phyloP scores from a whole-genome alignment of 805 yeast genomes.

The Isabelozyma heimii region DNA sequence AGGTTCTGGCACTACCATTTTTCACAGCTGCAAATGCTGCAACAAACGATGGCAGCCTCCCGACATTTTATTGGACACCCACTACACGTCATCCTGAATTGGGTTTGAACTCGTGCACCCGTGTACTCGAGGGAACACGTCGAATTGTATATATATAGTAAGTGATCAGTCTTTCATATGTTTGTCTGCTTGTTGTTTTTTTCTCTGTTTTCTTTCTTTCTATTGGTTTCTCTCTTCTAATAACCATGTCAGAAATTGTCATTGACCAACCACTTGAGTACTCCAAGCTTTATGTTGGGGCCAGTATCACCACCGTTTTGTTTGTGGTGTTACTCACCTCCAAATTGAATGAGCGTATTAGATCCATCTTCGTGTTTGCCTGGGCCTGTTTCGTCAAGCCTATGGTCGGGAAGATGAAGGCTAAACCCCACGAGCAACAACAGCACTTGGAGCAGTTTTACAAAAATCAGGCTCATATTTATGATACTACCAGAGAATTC shows the following conservation, averaged over 20 bases:
- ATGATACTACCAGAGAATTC: constrained; percentile 66
- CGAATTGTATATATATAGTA: background rate
- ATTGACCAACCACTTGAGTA: constrained; percentile 4
- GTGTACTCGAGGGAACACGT: background rate
- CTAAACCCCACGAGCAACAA: constrained; percentile 46
- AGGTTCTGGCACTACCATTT: background rate
- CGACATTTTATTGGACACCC: background rate
- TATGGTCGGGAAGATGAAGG: constrained; percentile 31
- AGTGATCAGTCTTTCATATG: background rate
- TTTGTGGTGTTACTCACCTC: constrained; percentile 12
- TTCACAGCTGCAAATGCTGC: background rate
- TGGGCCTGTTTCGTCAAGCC: constrained; percentile 65
- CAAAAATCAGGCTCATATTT: constrained; percentile 72
- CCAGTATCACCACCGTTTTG: constrained; percentile 10
- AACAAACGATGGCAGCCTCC: no score
- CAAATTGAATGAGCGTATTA: constrained; percentile 17
- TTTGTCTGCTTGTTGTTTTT: background rate
- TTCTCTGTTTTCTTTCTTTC: background rate
- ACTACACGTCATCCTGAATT: no score
- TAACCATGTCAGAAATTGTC: background rate
- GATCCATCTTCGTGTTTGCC: constrained; percentile 28
- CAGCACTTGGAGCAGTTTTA: constrained; percentile 67
- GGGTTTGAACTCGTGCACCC: background rate
- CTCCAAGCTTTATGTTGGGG: constrained; percentile 13
- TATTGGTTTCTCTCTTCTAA: background rate